phyloP scores from a whole-genome alignment of 2,329 filamentous ascomycete species.

The Massarina eburnea region DNA sequence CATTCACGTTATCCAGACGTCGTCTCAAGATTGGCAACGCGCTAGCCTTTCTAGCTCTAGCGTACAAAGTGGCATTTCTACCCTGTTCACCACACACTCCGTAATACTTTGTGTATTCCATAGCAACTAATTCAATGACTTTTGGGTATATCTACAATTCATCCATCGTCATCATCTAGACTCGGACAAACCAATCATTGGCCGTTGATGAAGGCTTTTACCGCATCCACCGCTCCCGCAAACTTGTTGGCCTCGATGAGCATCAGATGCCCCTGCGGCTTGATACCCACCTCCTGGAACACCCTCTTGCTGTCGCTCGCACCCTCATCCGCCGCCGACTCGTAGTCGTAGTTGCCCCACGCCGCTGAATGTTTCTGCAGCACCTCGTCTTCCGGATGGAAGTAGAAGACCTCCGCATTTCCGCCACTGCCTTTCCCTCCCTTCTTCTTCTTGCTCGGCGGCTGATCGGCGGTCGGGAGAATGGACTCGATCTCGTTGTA shows the following conservation, averaged over 20 bases:
- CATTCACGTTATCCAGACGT: no score
- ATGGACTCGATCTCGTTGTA: conserved; percentile 85
- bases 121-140: no score
- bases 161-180: background rate
- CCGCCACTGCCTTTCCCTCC: conserved; percentile 40
- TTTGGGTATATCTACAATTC: background rate
- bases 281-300: conserved; percentile 91
- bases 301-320: conserved; percentile 89
- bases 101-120: no score
- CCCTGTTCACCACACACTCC: no score
- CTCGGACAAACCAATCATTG: background rate
- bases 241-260: conserved; percentile 82
- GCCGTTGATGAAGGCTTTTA: conserved; percentile 67
- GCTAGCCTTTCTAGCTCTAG: no score
- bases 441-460: conserved; percentile 47
- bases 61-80: no score
- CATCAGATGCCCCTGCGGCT: conserved; percentile 80
- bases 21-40: no score
- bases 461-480: conserved; percentile 58
- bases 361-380: conserved; percentile 74
- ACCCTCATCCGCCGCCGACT: conserved; percentile 74
- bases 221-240: conserved; percentile 70
- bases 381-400: conserved; percentile 94
- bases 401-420: conserved; percentile 72
- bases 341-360: conserved; percentile 72